Conservation (phyloP, 2,329 filamentous ascomycete genomes). For the Sphaerostilbella broomeana region DNA sequence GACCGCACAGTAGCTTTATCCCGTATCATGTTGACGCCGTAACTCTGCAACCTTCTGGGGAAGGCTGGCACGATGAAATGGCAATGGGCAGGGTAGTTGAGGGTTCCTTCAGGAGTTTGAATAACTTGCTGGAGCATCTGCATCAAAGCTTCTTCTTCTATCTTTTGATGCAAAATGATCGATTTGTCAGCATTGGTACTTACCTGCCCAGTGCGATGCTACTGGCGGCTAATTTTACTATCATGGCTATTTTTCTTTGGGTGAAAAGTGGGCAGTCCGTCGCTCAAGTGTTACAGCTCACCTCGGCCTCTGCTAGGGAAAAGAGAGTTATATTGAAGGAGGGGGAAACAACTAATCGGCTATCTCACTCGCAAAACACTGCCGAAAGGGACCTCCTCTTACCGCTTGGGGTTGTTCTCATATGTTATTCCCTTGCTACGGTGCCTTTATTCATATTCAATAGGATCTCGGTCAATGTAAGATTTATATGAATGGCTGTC, state of each 20-base stretch:
- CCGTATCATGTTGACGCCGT: constrained; percentile 96
- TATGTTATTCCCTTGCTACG: constrained; percentile 68
- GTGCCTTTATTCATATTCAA: constrained; percentile 86
- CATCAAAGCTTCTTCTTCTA: constrained; percentile 99
- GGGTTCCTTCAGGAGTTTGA: constrained; percentile 85
- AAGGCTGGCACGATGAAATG: constrained; percentile 98
- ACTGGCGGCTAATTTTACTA: constrained; percentile 87
- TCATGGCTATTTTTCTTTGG: constrained; percentile 94
- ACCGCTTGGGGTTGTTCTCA: constrained; percentile 65
- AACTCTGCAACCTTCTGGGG: constrained; percentile 80
- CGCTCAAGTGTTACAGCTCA: background rate
- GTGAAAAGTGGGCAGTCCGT: constrained; percentile 66
- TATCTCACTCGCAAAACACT: background rate
- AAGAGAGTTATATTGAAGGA: background rate
- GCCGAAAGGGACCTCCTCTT: constrained; percentile 55
- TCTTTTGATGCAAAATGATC: constrained; percentile 79
- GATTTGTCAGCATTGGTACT: constrained; percentile 96
- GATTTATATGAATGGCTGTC: constrained; percentile 20
- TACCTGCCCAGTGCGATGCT: constrained; percentile 98
- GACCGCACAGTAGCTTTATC: constrained; percentile 92
- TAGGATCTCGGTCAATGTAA: constrained; percentile 58
- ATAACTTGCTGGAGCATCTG: constrained; percentile 92
- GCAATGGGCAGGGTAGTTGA: constrained; percentile 84
- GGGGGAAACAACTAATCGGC: background rate
- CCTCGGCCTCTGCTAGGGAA: constrained; percentile 12